Evolutionary conservation across 192 early-diverging fungal genomes (phyloP), one percentile per base, ranked within the genome.

Genomic region (Backusella australiensis): DNA sequence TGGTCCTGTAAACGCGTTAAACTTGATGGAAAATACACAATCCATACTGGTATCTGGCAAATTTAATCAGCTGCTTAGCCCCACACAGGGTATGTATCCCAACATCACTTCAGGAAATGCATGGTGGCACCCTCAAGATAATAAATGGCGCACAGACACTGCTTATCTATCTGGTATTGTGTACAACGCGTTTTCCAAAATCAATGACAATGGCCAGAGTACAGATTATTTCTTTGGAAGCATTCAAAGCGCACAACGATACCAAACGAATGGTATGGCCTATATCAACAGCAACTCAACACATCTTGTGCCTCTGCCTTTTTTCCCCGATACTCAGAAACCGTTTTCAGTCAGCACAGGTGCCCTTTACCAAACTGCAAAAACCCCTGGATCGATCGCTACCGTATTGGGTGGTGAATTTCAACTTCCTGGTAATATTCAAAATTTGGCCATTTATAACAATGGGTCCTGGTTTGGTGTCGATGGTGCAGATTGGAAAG

Each of bases 391-490:
- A 23, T 23, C 70, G 1, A 39, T 41, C 2, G 49, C 74, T 5
- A 77, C 89, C 41, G 86, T 91, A 35, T 12, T 83, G 4, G 90
- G 87, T 23, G 91, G 91, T n/a, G 75, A 70, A 41, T 93, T 93
- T 78, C 67, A 77, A n/a, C 76, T 88, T 1, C 42, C 52, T 1
- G 69, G 67, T 35, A 80, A 80, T 9, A 76, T 85, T 26, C 81
- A 83, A 42, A 83, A 90, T 56, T 80, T 89, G 4, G 83, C 81
- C 17, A 74, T 93, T 32, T 41, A 80, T 26, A 66, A 83, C 5
- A 79, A 88, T 70, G 85, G 85, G 32, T 79, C 76, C 49, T 88
- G 87, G 87, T 72, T 68, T 39, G 82, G 77, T 19, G 69, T 91
- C n/a, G 36, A 34, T 35, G 70, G 79, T 17, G 72, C 71, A 0